Base-by-base conservation (phyloP, 371 early-diverging fungal species). In the Lichtheimia corymbifera region DNA sequence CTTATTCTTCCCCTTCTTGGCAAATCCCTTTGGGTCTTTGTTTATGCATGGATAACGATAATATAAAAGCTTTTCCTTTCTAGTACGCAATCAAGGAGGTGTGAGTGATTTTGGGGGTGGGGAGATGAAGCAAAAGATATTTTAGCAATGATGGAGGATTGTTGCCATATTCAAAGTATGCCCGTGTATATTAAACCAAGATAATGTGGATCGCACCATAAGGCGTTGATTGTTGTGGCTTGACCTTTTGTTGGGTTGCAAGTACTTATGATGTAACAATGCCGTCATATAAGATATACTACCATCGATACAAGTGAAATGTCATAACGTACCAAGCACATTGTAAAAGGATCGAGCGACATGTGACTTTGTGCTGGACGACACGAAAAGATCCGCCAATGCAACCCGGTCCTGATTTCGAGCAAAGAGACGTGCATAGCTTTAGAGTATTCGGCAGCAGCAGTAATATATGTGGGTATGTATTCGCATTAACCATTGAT, bases 191-290 rank as follows among this genome's bases (percentile, higher is more conserved):
- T 35, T 35, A 35, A 35, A 35, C 35, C 11, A 35, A 9, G 11
- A 35, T 35, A 11, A 35, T 35, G 35, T 35, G 35, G 35, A 35
- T 35, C 35, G 35, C 35, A 6, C 47, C 54, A 35, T 28, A 53
- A 30, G 54, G 54, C 13, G 25, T 35, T 12, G 54, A 14, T 27
- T 53, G 54, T 3, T 53, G 54, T 35, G 35, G 28, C 11, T 28
- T 18, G 54, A 53, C 11, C 35, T 28, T 18, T 25, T 53, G 25
- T 13, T 25, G 25, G 4, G 54, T 24, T 53, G 54, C 54, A 53
- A 53, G 54, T 14, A 17, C 54, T 53, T 35, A 28, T 28, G 30
- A 30, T n/a, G 28, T 11, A 25, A 17, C 12, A 27, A 52, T 9
- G 20, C 20, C 27, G 53, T n/a, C 20, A 18, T 24, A 24, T 20